Evolutionary conservation across 2,329 filamentous ascomycete species (phyloP), one percentile per base, ranked within the genome.

Genomic region (Diaporthe aspalathi): DNA sequence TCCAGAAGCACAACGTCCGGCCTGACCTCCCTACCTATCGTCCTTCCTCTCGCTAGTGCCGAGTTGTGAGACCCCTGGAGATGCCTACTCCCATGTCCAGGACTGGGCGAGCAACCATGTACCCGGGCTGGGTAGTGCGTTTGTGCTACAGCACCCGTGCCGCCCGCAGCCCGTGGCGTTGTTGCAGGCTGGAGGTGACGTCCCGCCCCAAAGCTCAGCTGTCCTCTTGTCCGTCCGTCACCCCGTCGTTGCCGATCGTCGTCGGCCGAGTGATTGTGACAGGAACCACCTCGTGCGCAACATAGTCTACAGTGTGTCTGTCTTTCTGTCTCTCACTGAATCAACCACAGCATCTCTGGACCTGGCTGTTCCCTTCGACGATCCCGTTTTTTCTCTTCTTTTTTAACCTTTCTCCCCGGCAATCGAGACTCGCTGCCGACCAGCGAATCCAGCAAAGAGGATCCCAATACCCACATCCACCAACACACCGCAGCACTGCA

Each of bases 151-250:
- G n/a, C 17, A 24, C 54, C 54, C 27, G 32, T 32, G 32, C 32
- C 5, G 8, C 32, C 32, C 32, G 32, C 8, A 8, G 16, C 32
- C 54, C 43, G 57, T 47, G 40, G 60, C 43, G 27, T 49, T 35
- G 60, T 63, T 50, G 11, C 35, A 12, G 45, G 53, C 50, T 43
- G 50, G 43, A 68, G 60, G 67, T 68, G 67, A 68, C 53, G 35
- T 52, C 47, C 47, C 35, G 53, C 43, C 4, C 29, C 24, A 50
- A 12, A 35, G 66, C 66, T 68, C 53, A 50, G 67, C 53, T 68
- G 67, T 68, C 67, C 67, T 68, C 52, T 68, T 68, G 40, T 62
- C 57, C n/a, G n/a, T n/a, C 43, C 43, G 8, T 63, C 27, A 63
- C 57, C 57, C 14, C 16, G 50, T 53, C 57, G 24, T 47, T 27